A percentile compares a stretch with the other conserved stretches of the same genome.
phyloP scores from a whole-genome alignment of 169 alveolate genomes.

The Neospora caninum region DNA sequence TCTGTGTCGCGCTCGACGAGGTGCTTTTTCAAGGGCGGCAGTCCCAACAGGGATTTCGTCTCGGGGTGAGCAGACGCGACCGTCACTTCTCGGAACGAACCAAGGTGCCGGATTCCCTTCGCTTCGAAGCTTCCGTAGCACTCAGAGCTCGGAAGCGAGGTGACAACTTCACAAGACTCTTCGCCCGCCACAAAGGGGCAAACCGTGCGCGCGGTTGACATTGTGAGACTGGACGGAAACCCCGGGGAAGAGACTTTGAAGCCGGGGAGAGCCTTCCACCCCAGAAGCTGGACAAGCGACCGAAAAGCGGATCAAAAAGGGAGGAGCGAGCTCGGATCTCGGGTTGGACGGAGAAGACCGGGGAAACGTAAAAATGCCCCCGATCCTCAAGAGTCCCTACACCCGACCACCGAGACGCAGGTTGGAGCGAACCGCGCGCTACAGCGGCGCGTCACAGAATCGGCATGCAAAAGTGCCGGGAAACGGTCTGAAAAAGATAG shows the following conservation, averaged over 20 bases:
- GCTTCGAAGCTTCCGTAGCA: not conserved
- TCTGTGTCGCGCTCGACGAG: not conserved
- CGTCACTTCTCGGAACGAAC: not conserved
- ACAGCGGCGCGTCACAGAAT: too few relatives aligned
- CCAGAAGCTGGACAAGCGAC: too few relatives aligned
- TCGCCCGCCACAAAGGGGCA: slow-evolving; percentile 11
- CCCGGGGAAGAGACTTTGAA: not conserved
- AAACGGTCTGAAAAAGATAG: too few relatives aligned
- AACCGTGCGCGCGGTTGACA: not conserved
- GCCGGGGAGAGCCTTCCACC: too few relatives aligned
- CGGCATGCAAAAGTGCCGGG: too few relatives aligned
- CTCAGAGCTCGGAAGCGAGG: not conserved
- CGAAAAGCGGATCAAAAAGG: too few relatives aligned
- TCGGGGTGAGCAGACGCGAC: not conserved
- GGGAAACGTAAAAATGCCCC: too few relatives aligned
- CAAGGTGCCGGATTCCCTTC: not conserved
- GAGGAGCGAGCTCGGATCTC: too few relatives aligned
- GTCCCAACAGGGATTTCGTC: not conserved
- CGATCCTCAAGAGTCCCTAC: too few relatives aligned
- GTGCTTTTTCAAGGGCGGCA: not conserved
- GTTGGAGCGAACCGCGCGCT: too few relatives aligned
- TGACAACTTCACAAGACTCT: not conserved
- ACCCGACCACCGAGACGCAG: too few relatives aligned
- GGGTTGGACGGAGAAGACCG: too few relatives aligned
- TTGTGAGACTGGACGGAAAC: not conserved